phyloP scores from a whole-genome alignment of 2,329 filamentous ascomycete genomes.

The Penicillium sp. region DNA sequence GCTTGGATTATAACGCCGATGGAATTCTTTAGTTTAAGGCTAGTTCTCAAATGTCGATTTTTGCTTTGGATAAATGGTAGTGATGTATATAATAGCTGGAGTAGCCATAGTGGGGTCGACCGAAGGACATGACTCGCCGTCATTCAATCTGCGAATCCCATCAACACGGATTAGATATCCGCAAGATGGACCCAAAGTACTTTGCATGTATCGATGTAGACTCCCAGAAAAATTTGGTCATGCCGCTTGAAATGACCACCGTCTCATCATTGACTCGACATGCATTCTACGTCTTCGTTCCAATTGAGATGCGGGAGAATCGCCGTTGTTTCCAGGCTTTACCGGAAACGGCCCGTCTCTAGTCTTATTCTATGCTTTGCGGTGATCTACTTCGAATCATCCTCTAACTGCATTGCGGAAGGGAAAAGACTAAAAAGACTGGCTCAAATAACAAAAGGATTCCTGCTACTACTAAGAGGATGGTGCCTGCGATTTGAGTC shows the following conservation, averaged over 20 bases:
- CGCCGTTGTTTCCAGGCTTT: not conserved
- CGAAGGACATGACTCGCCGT: no score
- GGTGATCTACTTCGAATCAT: not conserved
- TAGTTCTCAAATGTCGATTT: not conserved
- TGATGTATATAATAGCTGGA: not conserved
- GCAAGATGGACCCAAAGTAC: not conserved
- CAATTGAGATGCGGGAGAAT: not conserved
- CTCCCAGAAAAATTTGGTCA: not conserved
- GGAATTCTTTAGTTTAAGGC: not conserved
- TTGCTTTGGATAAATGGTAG: not conserved
- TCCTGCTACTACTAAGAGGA: not conserved
- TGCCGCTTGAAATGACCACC: not conserved
- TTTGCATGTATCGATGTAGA: not conserved
- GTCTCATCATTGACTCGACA: not conserved
- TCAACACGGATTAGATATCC: not conserved
- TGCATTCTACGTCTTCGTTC: not conserved
- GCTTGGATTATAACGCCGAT: not conserved
- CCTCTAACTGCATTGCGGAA: not conserved
- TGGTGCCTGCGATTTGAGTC: no score
- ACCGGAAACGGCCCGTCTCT: not conserved
- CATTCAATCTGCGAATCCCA: no score
- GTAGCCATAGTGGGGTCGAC: not conserved
- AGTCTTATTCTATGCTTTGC: not conserved
- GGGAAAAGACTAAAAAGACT: not conserved
- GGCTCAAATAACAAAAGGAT: not conserved